These are phyloP conservation scores for Kluyveromyces sp. DNA, from an alignment of 1,139 yeast species.

Conservation along the genomic window DNA sequence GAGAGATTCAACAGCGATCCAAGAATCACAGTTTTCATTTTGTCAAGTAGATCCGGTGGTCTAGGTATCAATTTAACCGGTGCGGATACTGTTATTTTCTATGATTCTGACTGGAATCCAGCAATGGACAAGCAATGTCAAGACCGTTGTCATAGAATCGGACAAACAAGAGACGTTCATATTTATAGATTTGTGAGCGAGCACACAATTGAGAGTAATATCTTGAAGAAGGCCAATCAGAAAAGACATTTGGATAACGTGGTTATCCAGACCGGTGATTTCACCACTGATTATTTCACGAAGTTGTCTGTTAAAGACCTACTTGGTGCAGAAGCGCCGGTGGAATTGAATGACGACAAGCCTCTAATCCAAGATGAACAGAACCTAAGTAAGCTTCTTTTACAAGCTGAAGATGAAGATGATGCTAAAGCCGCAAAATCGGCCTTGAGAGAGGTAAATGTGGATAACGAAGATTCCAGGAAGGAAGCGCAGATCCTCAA, in stretches of 20 bases:
- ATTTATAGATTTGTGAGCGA: conserved; percentile 94
- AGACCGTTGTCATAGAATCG: conserved; percentile 98
- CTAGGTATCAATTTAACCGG: conserved; percentile 96
- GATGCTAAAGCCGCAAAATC: conserved; percentile 88
- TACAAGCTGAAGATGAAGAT: conserved; percentile 94
- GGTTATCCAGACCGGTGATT: conserved; percentile 96
- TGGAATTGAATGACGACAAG: conserved; percentile 32
- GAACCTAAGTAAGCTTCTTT: conserved; percentile 60
- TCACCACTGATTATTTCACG: conserved; percentile 92
- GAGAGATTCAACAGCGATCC: conserved; percentile 87
- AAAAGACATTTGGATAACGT: conserved; percentile 92
- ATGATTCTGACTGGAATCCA: conserved; percentile 99
- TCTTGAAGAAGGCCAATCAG: conserved; percentile 89
- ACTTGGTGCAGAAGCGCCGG: conserved; percentile 54
- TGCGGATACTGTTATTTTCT: conserved; percentile 98
- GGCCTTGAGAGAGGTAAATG: conserved; percentile 80
- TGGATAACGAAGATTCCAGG: conserved; percentile 77
- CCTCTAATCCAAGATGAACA: conserved; percentile 32
- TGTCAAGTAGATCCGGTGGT: conserved; percentile 97
- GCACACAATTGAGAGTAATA: conserved; percentile 92
- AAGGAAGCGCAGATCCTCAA: conserved; percentile 21
- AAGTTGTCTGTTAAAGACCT: conserved; percentile 84
- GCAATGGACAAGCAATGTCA: conserved; percentile 99
- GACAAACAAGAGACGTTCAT: conserved; percentile 96
- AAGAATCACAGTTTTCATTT: conserved; percentile 80